Percentiles rank a stretch among this genome's conserved stretches.
These are phyloP conservation scores for Vitellaria paradoxa DNA, from an alignment of 179 eudicot species.

Conservation along the genomic window DNA sequence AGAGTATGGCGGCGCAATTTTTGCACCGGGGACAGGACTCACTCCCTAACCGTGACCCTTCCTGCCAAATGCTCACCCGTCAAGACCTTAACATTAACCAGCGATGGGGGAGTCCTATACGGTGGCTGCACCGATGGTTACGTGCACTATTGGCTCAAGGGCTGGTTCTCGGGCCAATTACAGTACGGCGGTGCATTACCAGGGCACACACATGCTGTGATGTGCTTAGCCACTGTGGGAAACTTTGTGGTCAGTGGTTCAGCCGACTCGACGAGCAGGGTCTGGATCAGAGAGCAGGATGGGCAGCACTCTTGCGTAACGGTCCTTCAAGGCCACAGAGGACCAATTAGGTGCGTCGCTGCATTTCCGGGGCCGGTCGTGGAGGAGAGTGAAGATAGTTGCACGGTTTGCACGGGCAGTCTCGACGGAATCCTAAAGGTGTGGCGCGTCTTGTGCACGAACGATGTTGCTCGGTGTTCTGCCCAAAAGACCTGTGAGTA, in stretches of 20 bases:
- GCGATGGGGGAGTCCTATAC: slow-evolving; percentile 29
- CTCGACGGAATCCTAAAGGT: slow-evolving; percentile 40
- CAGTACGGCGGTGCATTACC: slow-evolving; percentile 41
- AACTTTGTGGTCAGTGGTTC: slow-evolving; percentile 36
- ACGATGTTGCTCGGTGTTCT: not conserved
- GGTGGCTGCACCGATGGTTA: slow-evolving; percentile 51
- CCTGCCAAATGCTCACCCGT: slow-evolving; percentile 41
- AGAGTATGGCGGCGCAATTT: slow-evolving; percentile 41
- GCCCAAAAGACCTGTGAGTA: slow-evolving; percentile 23
- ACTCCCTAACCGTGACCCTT: slow-evolving; percentile 38
- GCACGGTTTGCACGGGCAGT: slow-evolving; percentile 36
- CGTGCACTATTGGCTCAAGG: slow-evolving; percentile 40
- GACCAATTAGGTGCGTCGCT: slow-evolving; percentile 31
- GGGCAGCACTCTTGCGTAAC: slow-evolving; percentile 34
- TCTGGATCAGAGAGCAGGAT: slow-evolving; percentile 37
- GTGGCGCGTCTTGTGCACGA: slow-evolving; percentile 31
- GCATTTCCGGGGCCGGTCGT: slow-evolving; percentile 16
- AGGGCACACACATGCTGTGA: slow-evolving; percentile 46
- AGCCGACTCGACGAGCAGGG: slow-evolving; percentile 38
- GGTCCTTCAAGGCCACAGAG: slow-evolving; percentile 40
- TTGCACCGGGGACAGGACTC: slow-evolving; percentile 30
- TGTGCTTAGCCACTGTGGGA: slow-evolving; percentile 33
- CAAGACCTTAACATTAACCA: slow-evolving; percentile 26
- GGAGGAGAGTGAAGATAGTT: slow-evolving; percentile 27
- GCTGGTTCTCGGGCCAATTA: slow-evolving; percentile 39